Evolutionary conservation across 352 stramenopile species (phyloP).

Genomic region (Globisporangium recalcitrans): DNA sequence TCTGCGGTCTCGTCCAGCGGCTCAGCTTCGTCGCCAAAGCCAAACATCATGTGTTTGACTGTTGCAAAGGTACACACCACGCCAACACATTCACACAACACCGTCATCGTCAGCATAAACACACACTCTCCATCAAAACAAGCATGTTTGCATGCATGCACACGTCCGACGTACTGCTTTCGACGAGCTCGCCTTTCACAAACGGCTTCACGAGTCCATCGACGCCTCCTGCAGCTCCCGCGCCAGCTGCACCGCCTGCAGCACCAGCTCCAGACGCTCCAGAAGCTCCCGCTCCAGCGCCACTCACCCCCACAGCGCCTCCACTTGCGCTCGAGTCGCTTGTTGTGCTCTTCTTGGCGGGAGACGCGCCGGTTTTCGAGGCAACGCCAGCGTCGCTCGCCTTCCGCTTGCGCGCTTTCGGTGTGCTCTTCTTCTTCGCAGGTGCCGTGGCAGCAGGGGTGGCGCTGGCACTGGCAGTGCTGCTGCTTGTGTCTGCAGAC

Average conservation of each 20-base stretch:
- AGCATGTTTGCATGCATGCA: neutral
- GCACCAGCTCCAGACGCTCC: conserved; percentile 12
- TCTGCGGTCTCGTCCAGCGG: conserved; percentile 67
- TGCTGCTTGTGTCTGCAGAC: neutral
- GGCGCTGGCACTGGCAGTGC: neutral
- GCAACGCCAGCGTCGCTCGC: conserved; percentile 43
- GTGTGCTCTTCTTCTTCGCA: conserved; percentile 66
- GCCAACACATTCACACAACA: neutral
- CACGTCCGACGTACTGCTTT: conserved; percentile 64
- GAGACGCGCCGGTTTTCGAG: conserved; percentile 27
- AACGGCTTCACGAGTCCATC: conserved; percentile 61
- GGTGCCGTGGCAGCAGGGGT: conserved; percentile 13
- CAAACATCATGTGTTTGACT: conserved; percentile 90
- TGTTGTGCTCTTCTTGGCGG: conserved; percentile 30
- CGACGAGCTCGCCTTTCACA: conserved; percentile 64
- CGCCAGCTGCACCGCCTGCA: conserved; percentile 12
- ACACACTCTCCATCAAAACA: neutral
- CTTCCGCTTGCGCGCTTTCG: conserved; percentile 75
- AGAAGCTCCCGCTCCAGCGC: neutral
- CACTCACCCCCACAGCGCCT: neutral
- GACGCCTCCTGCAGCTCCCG: conserved; percentile 1
- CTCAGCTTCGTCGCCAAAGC: conserved; percentile 74
- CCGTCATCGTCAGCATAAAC: neutral
- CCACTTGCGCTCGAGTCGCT: conserved; percentile 10
- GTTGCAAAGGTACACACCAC: neutral